A percentile compares a stretch with the other conserved stretches of the same genome.
These are phyloP conservation scores for Aspergillus asperescens DNA, from an alignment of 495 filamentous ascomycete species.

Conservation along the genomic window DNA sequence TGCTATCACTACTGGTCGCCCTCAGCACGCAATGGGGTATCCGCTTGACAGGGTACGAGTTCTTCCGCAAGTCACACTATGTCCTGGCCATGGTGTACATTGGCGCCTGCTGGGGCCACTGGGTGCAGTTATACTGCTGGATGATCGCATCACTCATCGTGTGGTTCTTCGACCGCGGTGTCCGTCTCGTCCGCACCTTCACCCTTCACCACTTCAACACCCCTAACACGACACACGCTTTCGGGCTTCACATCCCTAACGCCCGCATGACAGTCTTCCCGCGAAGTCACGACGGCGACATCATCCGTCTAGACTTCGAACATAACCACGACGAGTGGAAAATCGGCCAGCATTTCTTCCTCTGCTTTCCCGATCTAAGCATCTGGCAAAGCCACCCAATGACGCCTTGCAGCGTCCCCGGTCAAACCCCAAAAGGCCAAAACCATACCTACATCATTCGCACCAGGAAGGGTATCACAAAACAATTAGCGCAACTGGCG, in stretches of 20 bases:
- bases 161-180: slow-evolving; percentile 50
- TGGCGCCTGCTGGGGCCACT: slow-evolving; percentile 64
- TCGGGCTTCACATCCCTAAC: slow-evolving; percentile 41
- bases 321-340: slow-evolving; percentile 53
- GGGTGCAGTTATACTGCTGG: slow-evolving; percentile 56
- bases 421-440: slow-evolving; percentile 24
- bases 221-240: slow-evolving; percentile 29
- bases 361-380: slow-evolving; percentile 54
- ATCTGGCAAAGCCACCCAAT: slow-evolving; percentile 67
- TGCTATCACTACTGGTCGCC: slow-evolving; percentile 51
- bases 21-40: slow-evolving; percentile 52
- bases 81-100: slow-evolving; percentile 60
- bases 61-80: slow-evolving; percentile 61
- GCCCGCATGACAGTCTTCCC: slow-evolving; percentile 44
- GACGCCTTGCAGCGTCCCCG: slow-evolving; percentile 51
- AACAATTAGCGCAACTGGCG: slow-evolving; percentile 43
- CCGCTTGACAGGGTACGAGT: slow-evolving; percentile 59
- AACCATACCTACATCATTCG: slow-evolving; percentile 59
- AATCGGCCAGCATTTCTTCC: slow-evolving; percentile 61
- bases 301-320: slow-evolving; percentile 52
- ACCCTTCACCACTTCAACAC: slow-evolving; percentile 46
- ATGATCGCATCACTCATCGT: slow-evolving; percentile 56
- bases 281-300: slow-evolving; percentile 46
- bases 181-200: slow-evolving; percentile 45
- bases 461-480: slow-evolving; percentile 56